Evolutionary conservation across 2,329 filamentous ascomycete genomes (phyloP).

Genomic region (Ophiostoma fasciatum): DNA sequence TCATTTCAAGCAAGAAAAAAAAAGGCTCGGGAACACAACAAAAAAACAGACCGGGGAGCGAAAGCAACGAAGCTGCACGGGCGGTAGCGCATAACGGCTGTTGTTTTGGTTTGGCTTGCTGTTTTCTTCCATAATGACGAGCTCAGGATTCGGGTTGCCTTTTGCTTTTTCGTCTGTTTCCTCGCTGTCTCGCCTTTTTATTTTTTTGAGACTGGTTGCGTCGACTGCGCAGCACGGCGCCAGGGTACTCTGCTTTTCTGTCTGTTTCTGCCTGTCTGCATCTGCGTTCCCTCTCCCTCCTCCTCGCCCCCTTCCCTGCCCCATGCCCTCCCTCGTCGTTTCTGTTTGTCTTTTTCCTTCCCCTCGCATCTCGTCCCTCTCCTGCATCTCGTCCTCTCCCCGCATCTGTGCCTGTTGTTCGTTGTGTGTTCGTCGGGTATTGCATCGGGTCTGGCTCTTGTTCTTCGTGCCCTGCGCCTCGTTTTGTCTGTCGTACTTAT

Average conservation of each 20-base stretch:
- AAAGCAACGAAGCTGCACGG: background rate
- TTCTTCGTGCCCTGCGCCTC: too few species aligned
- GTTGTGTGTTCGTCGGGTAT: too few species aligned
- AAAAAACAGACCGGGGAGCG: background rate
- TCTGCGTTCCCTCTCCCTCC: background rate
- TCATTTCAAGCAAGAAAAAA: background rate
- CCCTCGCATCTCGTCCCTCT: background rate
- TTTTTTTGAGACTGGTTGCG: too few species aligned
- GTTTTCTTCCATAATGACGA: conserved; percentile 12
- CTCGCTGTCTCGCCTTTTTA: background rate
- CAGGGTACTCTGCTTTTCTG: conserved; percentile 7
- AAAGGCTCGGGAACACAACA: background rate
- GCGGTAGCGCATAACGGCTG: conserved; percentile 2
- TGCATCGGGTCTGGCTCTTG: too few species aligned
- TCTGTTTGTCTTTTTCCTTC: too few species aligned
- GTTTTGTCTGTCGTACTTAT: too few species aligned
- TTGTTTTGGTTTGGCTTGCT: background rate
- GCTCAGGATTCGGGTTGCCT: conserved; percentile 9
- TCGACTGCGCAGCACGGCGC: conserved; percentile 13
- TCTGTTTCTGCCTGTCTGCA: conserved; percentile 1
- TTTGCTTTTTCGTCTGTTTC: conserved; percentile 4
- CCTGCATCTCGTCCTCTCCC: too few species aligned
- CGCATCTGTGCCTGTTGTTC: too few species aligned
- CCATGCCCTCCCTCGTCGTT: too few species aligned
- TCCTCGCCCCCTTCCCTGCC: too few species aligned